These are phyloP conservation scores for Teunomyces lycoperdinae DNA, from an alignment of 805 yeast species.

Conservation along the genomic window DNA sequence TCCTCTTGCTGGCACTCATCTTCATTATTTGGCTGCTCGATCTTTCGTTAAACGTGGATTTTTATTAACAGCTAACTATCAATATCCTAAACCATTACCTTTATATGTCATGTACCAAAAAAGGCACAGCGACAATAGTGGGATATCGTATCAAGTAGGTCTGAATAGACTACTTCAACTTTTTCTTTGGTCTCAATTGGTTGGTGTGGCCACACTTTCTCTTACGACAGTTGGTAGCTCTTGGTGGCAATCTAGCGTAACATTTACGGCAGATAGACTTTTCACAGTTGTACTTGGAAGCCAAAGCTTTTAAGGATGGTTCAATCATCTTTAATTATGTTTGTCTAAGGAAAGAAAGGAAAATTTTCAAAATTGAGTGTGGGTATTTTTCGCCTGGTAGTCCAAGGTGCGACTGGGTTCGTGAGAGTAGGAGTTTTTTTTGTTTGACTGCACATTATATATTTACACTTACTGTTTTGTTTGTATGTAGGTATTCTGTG, in stretches of 20 bases:
- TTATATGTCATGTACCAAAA: neutral
- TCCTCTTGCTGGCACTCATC: neutral
- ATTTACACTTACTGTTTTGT: neutral
- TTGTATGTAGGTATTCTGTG: neutral
- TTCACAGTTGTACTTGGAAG: slow-evolving; percentile 99
- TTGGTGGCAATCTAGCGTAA: slow-evolving; percentile 99
- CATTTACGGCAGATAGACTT: slow-evolving; percentile 99
- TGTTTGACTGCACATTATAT: neutral
- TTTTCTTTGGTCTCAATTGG: slow-evolving; percentile 99
- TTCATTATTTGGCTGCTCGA: neutral
- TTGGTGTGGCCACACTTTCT: slow-evolving; percentile 99
- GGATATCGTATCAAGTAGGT: slow-evolving; percentile 2
- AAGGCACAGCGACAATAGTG: neutral
- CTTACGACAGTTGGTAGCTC: slow-evolving; percentile 99
- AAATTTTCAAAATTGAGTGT: slow-evolving; percentile 1
- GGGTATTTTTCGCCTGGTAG: slow-evolving; percentile 1
- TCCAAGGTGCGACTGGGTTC: neutral
- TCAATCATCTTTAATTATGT: slow-evolving; percentile 65
- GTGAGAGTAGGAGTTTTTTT: neutral
- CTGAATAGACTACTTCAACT: slow-evolving; percentile 75
- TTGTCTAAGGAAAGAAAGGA: slow-evolving; percentile 6
- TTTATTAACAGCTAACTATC: slow-evolving; percentile 6
- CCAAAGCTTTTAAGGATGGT: slow-evolving; percentile 98
- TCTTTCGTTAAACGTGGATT: slow-evolving; percentile 3
- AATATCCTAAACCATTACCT: slow-evolving; percentile 1